Conservation (phyloP, 1,284 basidiomycete species). For the Lentinula novae-zelandiae region DNA sequence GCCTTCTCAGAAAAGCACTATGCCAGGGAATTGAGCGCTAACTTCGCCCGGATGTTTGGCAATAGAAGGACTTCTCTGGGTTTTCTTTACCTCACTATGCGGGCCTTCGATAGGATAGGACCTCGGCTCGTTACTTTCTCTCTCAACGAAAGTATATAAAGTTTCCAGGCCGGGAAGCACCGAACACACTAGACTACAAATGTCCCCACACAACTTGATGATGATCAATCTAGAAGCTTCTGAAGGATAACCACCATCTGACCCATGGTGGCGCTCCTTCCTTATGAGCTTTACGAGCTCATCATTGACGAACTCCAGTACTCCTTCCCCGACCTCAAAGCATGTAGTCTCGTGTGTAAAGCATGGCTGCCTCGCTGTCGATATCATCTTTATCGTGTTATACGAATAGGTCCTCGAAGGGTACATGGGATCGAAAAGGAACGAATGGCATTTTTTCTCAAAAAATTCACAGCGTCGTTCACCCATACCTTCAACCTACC, state of each 20-base stretch:
- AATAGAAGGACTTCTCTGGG: no score
- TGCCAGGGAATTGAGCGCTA: no score
- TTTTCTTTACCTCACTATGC: no score
- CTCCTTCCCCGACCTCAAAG: neutral
- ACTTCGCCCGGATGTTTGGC: no score
- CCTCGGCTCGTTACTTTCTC: no score
- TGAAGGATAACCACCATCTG: neutral
- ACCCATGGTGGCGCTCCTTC: neutral
- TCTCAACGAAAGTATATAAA: no score
- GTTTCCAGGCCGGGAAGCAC: neutral
- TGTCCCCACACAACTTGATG: neutral
- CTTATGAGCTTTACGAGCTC: conserved; percentile 1
- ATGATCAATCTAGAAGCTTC: neutral
- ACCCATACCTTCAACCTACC: neutral
- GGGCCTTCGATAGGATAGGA: no score
- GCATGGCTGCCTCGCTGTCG: conserved; percentile 4
- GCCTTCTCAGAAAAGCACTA: no score
- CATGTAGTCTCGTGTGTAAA: conserved; percentile 2
- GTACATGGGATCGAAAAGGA: conserved; percentile 2
- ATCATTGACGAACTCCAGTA: conserved; percentile 1
- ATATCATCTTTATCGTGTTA: conserved; percentile 3
- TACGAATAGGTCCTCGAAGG: conserved; percentile 1
- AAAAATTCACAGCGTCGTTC: neutral
- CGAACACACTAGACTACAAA: neutral
- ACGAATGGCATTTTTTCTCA: neutral